These are phyloP conservation scores for Candida glucosophila DNA, from an alignment of 1,139 yeast genomes.

Conservation along the genomic window DNA sequence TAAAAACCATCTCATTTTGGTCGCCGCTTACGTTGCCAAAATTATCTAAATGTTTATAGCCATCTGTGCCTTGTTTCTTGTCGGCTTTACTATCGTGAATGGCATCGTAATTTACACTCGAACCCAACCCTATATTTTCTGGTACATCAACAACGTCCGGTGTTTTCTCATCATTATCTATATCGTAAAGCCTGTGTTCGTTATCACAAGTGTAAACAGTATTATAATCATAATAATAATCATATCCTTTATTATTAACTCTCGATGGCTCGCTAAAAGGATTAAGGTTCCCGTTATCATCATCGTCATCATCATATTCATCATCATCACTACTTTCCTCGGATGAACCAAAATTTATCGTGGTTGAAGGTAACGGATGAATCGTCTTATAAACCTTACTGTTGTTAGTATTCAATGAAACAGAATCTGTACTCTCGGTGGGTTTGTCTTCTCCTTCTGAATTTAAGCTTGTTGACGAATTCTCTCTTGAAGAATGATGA, in stretches of 20 bases:
- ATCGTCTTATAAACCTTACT: constrained; percentile 45
- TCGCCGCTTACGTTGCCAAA: constrained; percentile 1
- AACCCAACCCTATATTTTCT: constrained; percentile 34
- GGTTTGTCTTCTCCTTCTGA: constrained; percentile 1
- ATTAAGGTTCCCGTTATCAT: too few relatives aligned
- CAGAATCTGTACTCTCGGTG: constrained; percentile 13
- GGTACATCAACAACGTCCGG: constrained; percentile 40
- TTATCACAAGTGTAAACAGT: constrained; percentile 64
- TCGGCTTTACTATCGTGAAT: constrained; percentile 11
- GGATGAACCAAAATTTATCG: constrained; percentile 70
- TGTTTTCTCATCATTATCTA: constrained; percentile 9
- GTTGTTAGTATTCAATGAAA: constrained; percentile 16
- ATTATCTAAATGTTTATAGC: too few relatives aligned
- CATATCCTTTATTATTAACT: constrained; percentile 71
- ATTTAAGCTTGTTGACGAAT: background rate
- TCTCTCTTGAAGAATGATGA: background rate
- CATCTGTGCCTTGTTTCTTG: too few relatives aligned
- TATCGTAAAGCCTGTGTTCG: constrained; percentile 30
- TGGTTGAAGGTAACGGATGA: constrained; percentile 72
- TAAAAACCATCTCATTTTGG: background rate
- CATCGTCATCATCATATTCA: too few relatives aligned
- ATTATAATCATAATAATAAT: constrained; percentile 81
- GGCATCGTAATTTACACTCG: constrained; percentile 30
- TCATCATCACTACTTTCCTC: constrained; percentile 53
- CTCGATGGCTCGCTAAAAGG: constrained; percentile 68